Evolutionary conservation across 768 basidiomycete genomes (phyloP).

Genomic region (Harrya chromipes): DNA sequence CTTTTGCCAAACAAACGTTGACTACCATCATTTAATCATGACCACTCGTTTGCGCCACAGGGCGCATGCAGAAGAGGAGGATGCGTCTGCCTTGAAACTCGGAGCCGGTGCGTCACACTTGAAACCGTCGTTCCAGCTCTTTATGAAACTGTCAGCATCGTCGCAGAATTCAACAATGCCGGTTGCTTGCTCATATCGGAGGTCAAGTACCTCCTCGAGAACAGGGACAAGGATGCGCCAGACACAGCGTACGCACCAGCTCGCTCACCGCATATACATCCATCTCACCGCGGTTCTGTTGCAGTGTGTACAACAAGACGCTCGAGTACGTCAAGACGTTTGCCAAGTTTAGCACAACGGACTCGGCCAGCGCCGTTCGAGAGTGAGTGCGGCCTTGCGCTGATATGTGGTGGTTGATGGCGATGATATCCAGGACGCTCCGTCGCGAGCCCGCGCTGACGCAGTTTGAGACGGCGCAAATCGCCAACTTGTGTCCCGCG

Average conservation of each 20-base stretch:
- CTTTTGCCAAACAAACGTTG: conserved; percentile 34
- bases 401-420: neutral
- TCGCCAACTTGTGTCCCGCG: conserved; percentile 87
- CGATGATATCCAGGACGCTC: conserved; percentile 41
- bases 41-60: conserved; percentile 62
- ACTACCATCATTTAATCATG: conserved; percentile 48
- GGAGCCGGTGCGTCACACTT: conserved; percentile 52
- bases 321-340: conserved; percentile 90
- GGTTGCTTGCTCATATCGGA: conserved; percentile 90
- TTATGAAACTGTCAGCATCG: neutral
- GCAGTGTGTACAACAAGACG: conserved; percentile 82
- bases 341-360: conserved; percentile 84
- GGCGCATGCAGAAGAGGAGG: conserved; percentile 72
- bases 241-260: conserved; percentile 66
- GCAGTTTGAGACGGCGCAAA: conserved; percentile 90
- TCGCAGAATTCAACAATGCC: conserved; percentile 83
- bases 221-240: conserved; percentile 82
- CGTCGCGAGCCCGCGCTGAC: conserved; percentile 76
- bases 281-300: too few species aligned
- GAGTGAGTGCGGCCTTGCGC: conserved; percentile 48
- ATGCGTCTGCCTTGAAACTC: conserved; percentile 80
- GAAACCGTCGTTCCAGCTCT: neutral
- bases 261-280: neutral
- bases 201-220: conserved; percentile 86
- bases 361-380: conserved; percentile 82